A percentile compares a stretch with the other conserved stretches of the same genome.
phyloP scores from a whole-genome alignment of 78 protist genomes.

The Chrysochromulina parva region DNA sequence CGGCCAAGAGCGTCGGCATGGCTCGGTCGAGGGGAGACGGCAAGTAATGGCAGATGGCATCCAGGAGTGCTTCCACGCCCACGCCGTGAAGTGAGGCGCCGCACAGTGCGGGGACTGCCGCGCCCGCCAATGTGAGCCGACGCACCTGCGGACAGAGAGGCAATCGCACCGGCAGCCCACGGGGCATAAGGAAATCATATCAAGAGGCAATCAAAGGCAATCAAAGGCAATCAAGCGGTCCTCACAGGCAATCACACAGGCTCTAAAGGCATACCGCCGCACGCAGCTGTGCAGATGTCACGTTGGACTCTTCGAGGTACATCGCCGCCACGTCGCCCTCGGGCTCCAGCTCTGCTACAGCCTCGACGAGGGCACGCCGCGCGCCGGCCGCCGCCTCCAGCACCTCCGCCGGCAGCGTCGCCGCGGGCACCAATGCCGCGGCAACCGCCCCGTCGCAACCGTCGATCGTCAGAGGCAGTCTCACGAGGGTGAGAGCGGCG shows the following conservation, averaged over 20 bases:
- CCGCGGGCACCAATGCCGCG: neutral
- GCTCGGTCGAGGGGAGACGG: slow-evolving; percentile 81
- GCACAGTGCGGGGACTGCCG: slow-evolving; percentile 81
- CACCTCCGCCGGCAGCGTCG: slow-evolving; percentile 46
- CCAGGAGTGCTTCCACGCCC: slow-evolving; percentile 92
- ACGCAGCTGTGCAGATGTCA: too few relatives aligned
- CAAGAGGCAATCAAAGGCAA: too few relatives aligned
- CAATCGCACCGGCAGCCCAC: too few relatives aligned
- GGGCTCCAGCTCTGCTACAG: slow-evolving; percentile 58
- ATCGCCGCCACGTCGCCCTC: slow-evolving; percentile 71
- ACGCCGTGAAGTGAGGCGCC: slow-evolving; percentile 92
- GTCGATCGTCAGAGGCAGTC: too few relatives aligned
- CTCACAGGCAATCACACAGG: too few relatives aligned
- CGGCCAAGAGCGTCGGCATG: neutral
- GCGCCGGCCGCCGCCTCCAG: neutral
- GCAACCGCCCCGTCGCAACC: too few relatives aligned
- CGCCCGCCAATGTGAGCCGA: neutral
- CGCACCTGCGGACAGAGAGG: too few relatives aligned
- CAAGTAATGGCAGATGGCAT: slow-evolving; percentile 79
- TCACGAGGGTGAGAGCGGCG: too few relatives aligned
- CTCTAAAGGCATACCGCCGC: too few relatives aligned
- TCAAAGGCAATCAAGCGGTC: too few relatives aligned
- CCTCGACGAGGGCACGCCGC: slow-evolving; percentile 42
- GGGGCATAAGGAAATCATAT: too few relatives aligned
- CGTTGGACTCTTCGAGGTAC: neutral